These are phyloP conservation scores for Penicillium palitans DNA, from an alignment of 2,329 filamentous ascomycete genomes.

Conservation along the genomic window DNA sequence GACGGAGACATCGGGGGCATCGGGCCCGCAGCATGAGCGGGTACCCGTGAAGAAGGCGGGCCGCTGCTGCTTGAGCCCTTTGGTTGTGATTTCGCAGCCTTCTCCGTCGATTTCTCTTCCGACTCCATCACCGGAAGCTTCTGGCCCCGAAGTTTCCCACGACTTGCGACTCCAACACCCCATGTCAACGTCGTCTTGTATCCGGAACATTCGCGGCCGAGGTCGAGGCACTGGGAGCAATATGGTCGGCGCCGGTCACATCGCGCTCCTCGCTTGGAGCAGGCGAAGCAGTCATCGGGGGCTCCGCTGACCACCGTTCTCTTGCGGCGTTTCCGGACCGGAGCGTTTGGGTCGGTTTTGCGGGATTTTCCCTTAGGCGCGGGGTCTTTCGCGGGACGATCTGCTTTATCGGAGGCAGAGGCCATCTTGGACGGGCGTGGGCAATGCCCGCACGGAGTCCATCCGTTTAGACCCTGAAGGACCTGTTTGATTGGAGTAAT, in stretches of 20 bases:
- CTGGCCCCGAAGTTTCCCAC: slow-evolving; percentile 88
- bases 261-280: slow-evolving; percentile 76
- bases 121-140: slow-evolving; percentile 63
- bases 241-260: slow-evolving; percentile 93
- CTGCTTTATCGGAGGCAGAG: slow-evolving; percentile 16
- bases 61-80: slow-evolving; percentile 10
- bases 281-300: slow-evolving; percentile 92
- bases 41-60: slow-evolving; percentile 12
- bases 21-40: slow-evolving; percentile 7
- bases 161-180: slow-evolving; percentile 92
- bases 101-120: slow-evolving; percentile 43
- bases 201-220: slow-evolving; percentile 88
- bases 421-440: slow-evolving; percentile 17
- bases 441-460: slow-evolving; percentile 17
- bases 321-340: slow-evolving; percentile 71
- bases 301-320: slow-evolving; percentile 85
- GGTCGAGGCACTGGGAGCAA: slow-evolving; percentile 89
- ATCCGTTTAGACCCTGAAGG: slow-evolving; percentile 6
- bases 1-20: slow-evolving; percentile 3
- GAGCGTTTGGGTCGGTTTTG: slow-evolving; percentile 29
- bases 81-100: slow-evolving; percentile 13
- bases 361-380: slow-evolving; percentile 27
- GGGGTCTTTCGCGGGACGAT: slow-evolving; percentile 22
- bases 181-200: slow-evolving; percentile 97
- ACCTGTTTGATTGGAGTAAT: background rate